These are phyloP conservation scores for Fusarium lateritium DNA, from an alignment of 2,329 filamentous ascomycete genomes.

Conservation along the genomic window DNA sequence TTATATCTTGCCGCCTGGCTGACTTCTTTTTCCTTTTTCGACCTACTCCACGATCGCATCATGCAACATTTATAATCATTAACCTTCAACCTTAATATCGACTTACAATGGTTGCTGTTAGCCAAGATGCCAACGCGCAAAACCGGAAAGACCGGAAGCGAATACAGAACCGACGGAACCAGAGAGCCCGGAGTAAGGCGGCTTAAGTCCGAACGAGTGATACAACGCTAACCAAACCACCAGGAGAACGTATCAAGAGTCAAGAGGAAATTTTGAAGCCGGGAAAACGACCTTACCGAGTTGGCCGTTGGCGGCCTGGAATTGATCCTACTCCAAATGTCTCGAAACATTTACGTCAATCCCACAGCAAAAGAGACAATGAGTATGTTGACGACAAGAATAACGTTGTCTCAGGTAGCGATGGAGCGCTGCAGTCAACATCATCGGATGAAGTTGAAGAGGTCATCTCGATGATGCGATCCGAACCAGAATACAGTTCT, in stretches of 20 bases:
- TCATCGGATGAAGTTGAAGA: neutral
- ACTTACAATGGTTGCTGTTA: neutral
- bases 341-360: neutral
- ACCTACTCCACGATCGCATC: neutral
- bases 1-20: neutral
- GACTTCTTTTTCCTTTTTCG: neutral
- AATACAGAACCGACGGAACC: conserved; percentile 34
- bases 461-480: too few species aligned
- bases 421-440: neutral
- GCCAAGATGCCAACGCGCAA: neutral
- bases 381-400: neutral
- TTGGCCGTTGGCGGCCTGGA: conserved; percentile 32
- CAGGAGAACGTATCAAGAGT: conserved; percentile 13
- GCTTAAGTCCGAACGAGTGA: neutral
- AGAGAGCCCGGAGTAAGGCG: conserved; percentile 35
- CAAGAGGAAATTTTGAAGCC: neutral
- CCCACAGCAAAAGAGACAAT: neutral
- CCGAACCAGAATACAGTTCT: fast-evolving
- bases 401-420: fast-evolving
- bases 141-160: conserved; percentile 26
- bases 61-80: too few species aligned
- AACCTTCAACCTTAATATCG: fast-evolving
- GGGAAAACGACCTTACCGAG: conserved; percentile 13
- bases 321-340: neutral
- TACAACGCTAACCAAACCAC: neutral